Percentiles rank a stretch among this genome's conserved stretches.
Evolutionary conservation across 2,329 filamentous ascomycete genomes (phyloP).

Genomic region (Colletotrichum paranaense): DNA sequence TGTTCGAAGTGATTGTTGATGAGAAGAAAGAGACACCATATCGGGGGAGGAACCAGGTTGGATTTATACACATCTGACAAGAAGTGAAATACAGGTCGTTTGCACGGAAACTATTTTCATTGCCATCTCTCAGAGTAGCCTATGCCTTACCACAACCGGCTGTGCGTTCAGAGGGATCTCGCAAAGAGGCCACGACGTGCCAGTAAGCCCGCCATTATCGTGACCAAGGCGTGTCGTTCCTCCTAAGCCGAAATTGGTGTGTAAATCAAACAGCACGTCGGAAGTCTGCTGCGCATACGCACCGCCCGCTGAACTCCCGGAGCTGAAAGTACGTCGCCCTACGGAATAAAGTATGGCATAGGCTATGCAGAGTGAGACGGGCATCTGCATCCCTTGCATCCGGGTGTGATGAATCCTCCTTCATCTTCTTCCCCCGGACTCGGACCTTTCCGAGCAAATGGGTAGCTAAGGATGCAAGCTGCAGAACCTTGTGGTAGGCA

Average conservation of each 20-base stretch:
- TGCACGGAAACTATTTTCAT: neutral
- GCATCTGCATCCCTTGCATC: neutral
- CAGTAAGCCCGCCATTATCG: neutral
- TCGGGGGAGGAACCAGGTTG: neutral
- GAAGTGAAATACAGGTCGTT: neutral
- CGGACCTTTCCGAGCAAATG: conserved; percentile 3
- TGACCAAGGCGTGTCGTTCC: neutral
- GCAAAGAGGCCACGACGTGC: neutral
- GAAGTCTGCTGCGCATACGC: neutral
- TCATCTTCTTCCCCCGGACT: neutral
- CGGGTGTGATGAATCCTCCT: neutral
- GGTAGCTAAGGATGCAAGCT: neutral
- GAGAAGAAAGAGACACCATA: neutral
- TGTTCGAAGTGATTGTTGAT: conserved; percentile 12
- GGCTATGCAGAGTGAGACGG: neutral
- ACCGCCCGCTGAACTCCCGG: neutral
- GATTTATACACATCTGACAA: conserved; percentile 10
- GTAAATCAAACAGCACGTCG: neutral
- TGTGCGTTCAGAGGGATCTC: neutral
- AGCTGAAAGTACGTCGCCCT: neutral
- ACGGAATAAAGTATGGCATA: neutral
- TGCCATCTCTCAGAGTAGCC: neutral
- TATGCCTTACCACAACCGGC: neutral
- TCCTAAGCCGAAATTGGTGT: neutral
- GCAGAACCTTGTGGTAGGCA: neutral